phyloP scores from a whole-genome alignment of 306 rosid species.

The Begonia fuchsioides region DNA sequence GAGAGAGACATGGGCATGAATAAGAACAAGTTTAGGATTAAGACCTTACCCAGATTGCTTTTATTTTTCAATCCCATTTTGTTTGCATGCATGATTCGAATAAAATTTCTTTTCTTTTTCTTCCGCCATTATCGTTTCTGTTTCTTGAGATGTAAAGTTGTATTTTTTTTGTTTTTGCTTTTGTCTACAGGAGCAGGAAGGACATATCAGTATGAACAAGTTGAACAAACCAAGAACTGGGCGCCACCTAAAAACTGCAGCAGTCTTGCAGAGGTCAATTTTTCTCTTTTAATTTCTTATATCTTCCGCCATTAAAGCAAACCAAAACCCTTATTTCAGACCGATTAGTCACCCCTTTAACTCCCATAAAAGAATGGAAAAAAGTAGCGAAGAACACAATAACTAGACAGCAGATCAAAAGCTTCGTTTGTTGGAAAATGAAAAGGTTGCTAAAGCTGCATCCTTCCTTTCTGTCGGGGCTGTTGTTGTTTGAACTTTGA shows the following conservation, averaged over 20 bases:
- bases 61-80: neutral
- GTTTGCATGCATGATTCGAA: neutral
- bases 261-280: conserved; percentile 54
- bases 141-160: conserved; percentile 25
- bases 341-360: too few relatives aligned
- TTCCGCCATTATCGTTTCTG: conserved; percentile 5
- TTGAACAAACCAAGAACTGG: conserved; percentile 71
- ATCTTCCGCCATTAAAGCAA: neutral
- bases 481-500: conserved; percentile 40
- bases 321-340: conserved; percentile 6
- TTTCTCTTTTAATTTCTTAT: conserved; percentile 17
- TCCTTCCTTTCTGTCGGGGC: conserved; percentile 87
- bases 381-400: neutral
- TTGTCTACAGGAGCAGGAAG: conserved; percentile 49
- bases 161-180: conserved; percentile 46
- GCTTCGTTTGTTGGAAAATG: conserved; percentile 80
- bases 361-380: neutral
- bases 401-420: conserved; percentile 14
- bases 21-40: too few relatives aligned
- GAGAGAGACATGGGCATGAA: neutral
- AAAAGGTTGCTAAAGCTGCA: conserved; percentile 75
- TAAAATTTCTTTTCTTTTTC: neutral
- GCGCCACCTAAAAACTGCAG: conserved; percentile 49
- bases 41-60: neutral
- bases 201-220: conserved; percentile 28